Evolutionary conservation across 225 moss, liverwort and hornwort genomes (phyloP), one percentile per base, ranked within the genome.

Genomic region (Bryoerythrophyllum caledonicum): DNA sequence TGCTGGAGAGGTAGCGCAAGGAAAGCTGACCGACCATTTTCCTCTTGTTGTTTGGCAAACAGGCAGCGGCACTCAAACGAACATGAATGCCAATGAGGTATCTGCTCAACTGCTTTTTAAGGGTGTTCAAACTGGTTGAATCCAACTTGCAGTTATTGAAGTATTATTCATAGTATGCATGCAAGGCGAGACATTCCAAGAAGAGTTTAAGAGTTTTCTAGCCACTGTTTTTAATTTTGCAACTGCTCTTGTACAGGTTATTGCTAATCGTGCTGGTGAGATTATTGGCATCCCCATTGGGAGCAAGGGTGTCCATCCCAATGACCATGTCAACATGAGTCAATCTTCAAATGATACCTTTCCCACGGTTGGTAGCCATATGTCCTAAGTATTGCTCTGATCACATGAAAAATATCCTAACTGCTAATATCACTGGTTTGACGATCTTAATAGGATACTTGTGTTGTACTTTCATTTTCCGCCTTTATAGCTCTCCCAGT

Each of bases 261-360:
- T 97, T 78, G 97, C 97, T 55, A 94, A 97, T 82, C 94, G 97
- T 82, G 94, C 97, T 44, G 93, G 91, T 55, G 93, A 93, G 87
- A 85, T 97, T 78, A 77, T 97, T 49, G 92, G 94, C 56, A 79
- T 92, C 58, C 85, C 93, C 60, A 66, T 85, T n/a, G 97, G 94
- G 27, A 90, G 89, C 59, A 97, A 90, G 76, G 75, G 81, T 30
- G 93, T 97, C 68, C 94, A 97, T 83, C 94, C 94, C 11, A 94
- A 93, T 65, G 94, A 97, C 82, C 94, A 97, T 76, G 97, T 97
- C 55, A 97, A 97, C 67, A 97, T 97, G 97, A 94, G 97, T 66
- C 97, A 97, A 74, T 94, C 97, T 27, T 94, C 93, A 51, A 94
- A 94, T 79, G 94, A 94, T 70, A 94, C 97, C 23, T 97, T 97